Evolutionary conservation across 176 grass and related monocot species (phyloP), one percentile per base, ranked within the genome.

Genomic region (Coix lacrymajobi): DNA sequence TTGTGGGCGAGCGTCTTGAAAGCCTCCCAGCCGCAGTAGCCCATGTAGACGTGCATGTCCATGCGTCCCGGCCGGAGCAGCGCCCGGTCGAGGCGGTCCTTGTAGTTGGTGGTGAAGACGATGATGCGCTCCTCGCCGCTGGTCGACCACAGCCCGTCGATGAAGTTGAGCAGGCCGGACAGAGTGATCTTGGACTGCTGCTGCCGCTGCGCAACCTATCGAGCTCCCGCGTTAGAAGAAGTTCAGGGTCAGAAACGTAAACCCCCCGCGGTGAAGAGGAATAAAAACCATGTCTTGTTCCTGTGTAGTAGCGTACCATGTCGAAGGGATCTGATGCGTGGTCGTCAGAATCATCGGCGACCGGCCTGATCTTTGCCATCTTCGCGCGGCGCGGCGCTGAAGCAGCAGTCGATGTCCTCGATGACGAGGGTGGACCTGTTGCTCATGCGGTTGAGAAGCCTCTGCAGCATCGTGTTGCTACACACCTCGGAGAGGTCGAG

Each of bases 41-140:
- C 68, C 84, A 86, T 86, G 76, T 80, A 52, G 67, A 96, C 37
- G 82, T 96, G 94, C 79, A 96, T 85, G 85, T 93, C 94, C 94
- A 96, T 96, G 34, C 94, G 76, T 1, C 94, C 94, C 1, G 88
- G 83, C 58, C 91, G 94, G 77, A 97, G 84, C 80, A 97, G 66
- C 79, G 94, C 94, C 5, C 88, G 73, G 43, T 97, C 94, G 13
- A 97, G 85, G 29, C 86, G 83, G 11, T 93, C 91, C 81, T 83
- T 89, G 85, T 93, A 91, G 75, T 96, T 96, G 71, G 94, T 93
- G 69, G 90, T 96, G 83, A 96, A 89, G 45, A 96, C 72, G 73
- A 96, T 91, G 57, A 96, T 78, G 65, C 80, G 85, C 83, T 96
- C 93, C 83, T 96, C 90, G 28, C 93, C 85, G 87, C 52, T 49